Conservation (phyloP, 495 filamentous ascomycete genomes). For the Aspergillus coremiiformis region DNA sequence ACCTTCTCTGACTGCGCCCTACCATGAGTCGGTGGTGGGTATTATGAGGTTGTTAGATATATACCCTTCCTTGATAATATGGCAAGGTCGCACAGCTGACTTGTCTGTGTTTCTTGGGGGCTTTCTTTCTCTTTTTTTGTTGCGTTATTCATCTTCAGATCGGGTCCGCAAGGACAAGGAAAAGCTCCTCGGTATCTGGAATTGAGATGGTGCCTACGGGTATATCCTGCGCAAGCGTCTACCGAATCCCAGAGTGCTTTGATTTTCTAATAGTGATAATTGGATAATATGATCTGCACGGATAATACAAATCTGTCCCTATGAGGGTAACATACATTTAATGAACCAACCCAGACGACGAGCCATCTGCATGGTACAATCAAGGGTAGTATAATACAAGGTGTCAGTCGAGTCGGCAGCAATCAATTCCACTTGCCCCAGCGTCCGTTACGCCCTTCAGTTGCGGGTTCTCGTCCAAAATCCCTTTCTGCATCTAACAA, state of each 20-base stretch:
- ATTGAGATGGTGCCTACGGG: not conserved
- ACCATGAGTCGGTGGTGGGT: not conserved
- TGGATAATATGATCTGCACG: not conserved
- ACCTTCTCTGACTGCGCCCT: conserved; percentile 1
- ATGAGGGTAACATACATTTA: not conserved
- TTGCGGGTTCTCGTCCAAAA: not conserved
- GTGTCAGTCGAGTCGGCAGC: not conserved
- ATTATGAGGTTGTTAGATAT: conserved; percentile 3
- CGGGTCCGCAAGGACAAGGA: conserved; percentile 9
- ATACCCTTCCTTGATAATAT: conserved; percentile 15
- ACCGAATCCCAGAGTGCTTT: not conserved
- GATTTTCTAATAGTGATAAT: not conserved
- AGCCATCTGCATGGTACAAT: not conserved
- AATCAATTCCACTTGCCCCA: conserved; percentile 21
- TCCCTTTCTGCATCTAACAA: conserved; percentile 36
- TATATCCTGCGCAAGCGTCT: not conserved
- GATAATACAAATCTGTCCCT: not conserved
- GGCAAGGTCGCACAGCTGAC: not conserved
- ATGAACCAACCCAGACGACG: not conserved
- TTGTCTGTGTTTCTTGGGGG: not conserved
- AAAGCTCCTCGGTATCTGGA: conserved; percentile 5
- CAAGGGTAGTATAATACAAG: conserved; percentile 1
- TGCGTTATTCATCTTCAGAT: conserved; percentile 9
- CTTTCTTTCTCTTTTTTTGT: conserved; percentile 1
- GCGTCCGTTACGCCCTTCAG: conserved; percentile 4